Evolutionary conservation across 176 grass and related monocot species (phyloP).

Genomic region (Pontederia paniculata): DNA sequence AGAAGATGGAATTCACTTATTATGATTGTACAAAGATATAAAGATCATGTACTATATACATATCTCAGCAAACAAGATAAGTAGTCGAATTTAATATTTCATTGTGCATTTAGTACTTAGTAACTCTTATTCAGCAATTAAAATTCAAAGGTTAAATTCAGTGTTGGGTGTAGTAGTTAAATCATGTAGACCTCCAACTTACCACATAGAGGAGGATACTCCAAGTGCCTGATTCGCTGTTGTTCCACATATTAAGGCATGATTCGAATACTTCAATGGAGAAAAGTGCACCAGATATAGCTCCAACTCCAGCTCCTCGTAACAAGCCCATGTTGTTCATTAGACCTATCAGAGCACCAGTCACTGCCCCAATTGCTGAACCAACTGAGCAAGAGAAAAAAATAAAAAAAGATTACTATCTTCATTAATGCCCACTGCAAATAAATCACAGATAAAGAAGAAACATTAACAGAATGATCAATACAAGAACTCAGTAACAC

Average conservation of each 20-base stretch:
- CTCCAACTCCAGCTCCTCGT: conserved; percentile 68
- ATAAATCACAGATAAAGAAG: no score
- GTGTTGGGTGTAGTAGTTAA: no score
- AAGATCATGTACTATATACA: background rate
- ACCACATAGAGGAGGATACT: conserved; percentile 61
- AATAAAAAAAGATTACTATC: no score
- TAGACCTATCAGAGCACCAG: conserved; percentile 44
- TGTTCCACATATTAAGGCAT: conserved; percentile 57
- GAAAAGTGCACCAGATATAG: conserved; percentile 92
- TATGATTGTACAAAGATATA: background rate
- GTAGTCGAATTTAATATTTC: no score
- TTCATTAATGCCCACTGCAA: no score
- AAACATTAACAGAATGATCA: no score
- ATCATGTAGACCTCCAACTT: background rate
- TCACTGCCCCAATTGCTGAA: conserved; percentile 39
- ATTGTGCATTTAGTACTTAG: no score
- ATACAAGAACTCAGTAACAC: no score
- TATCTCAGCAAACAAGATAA: no score
- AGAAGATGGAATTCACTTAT: background rate
- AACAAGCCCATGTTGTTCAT: conserved; percentile 51
- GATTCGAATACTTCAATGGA: conserved; percentile 70
- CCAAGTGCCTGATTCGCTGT: conserved; percentile 44
- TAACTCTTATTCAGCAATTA: no score
- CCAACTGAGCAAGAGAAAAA: conserved; percentile 26
- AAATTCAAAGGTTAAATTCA: no score